A percentile compares a stretch with the other conserved stretches of the same genome.
These are phyloP conservation scores for Pichia paraexigua DNA, from an alignment of 805 yeast genomes.

Conservation along the genomic window DNA sequence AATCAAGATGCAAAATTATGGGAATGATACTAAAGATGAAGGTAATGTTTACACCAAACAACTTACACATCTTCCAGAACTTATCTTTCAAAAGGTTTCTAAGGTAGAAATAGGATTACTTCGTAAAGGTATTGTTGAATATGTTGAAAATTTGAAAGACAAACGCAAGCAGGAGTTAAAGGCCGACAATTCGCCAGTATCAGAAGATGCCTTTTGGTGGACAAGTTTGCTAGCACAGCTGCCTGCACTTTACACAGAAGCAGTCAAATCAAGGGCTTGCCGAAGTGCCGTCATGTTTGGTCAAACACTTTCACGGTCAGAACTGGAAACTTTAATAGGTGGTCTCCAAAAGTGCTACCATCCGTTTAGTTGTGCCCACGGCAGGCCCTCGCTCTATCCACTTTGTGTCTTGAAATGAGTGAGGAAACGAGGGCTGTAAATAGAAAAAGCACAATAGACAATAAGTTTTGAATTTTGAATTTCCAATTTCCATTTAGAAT, in stretches of 20 bases:
- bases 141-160: slow-evolving; percentile 18
- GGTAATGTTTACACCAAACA: not conserved
- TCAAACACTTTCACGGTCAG: slow-evolving; percentile 32
- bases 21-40: not conserved
- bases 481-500: not conserved
- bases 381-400: slow-evolving; percentile 58
- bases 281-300: slow-evolving; percentile 70
- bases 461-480: too few relatives aligned
- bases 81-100: slow-evolving; percentile 24
- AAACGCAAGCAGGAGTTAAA: not conserved
- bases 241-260: slow-evolving; percentile 44
- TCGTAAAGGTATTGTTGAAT: slow-evolving; percentile 34
- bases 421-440: too few relatives aligned
- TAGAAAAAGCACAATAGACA: too few relatives aligned
- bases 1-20: slow-evolving; percentile 15
- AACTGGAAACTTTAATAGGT: slow-evolving; percentile 39
- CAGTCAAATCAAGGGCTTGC: slow-evolving; percentile 57
- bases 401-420: not conserved
- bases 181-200: not conserved
- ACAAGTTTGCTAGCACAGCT: slow-evolving; percentile 26
- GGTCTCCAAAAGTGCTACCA: slow-evolving; percentile 39
- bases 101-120: slow-evolving; percentile 25
- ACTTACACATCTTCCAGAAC: slow-evolving; percentile 38
- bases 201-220: slow-evolving; percentile 3
- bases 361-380: slow-evolving; percentile 84